These are phyloP conservation scores for Ophiostoma sp. DNA, from an alignment of 2,329 filamentous ascomycete genomes.

Conservation along the genomic window DNA sequence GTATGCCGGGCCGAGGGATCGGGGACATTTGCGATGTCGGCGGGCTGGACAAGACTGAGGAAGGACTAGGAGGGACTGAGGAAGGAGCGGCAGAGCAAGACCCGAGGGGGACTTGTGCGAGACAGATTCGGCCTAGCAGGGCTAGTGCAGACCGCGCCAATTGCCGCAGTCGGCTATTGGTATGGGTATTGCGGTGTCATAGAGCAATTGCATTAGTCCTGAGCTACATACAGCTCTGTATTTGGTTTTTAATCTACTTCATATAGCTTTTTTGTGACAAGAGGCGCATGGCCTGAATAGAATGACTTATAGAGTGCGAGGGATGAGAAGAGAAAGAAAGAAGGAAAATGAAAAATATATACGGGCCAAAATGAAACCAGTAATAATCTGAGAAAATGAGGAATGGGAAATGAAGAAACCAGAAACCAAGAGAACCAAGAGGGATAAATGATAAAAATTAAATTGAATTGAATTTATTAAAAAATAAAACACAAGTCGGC, in stretches of 20 bases:
- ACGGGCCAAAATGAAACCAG: neutral
- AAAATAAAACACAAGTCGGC: neutral
- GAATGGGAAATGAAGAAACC: too few species aligned
- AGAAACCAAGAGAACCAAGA: neutral
- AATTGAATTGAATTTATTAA: too few species aligned
- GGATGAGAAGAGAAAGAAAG: neutral
- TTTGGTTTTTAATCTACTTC: too few species aligned
- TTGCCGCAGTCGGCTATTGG: conserved; percentile 12
- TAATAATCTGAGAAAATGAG: neutral
- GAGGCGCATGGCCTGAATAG: neutral
- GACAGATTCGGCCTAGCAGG: neutral
- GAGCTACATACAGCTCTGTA: neutral
- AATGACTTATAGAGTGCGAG: neutral
- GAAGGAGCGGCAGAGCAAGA: neutral
- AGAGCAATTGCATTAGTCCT: neutral
- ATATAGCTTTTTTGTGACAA: neutral
- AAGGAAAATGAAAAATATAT: neutral
- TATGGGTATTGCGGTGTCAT: neutral
- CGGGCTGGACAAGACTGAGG: neutral
- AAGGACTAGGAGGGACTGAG: neutral
- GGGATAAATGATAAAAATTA: neutral
- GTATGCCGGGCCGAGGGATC: conserved; percentile 9
- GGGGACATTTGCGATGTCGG: conserved; percentile 13
- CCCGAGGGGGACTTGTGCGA: conserved; percentile 1
- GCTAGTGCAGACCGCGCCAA: neutral